Conservation (phyloP, 352 stramenopile species). For the Pythium aristosporum region DNA sequence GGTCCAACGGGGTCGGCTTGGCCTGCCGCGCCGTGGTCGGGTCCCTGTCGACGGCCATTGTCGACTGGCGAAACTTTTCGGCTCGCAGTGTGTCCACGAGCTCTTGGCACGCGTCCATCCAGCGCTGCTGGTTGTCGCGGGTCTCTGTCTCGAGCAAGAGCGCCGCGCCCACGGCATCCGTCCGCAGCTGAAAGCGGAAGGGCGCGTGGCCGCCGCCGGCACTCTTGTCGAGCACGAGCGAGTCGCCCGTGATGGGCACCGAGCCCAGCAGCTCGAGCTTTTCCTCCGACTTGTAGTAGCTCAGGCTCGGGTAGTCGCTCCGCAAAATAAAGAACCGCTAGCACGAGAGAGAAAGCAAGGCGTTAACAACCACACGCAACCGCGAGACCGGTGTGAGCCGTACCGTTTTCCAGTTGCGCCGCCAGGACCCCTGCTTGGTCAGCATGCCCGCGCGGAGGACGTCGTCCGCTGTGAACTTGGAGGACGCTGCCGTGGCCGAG, state of each 20-base stretch:
- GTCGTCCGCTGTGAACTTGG: constrained; percentile 74
- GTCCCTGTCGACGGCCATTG: constrained; percentile 20
- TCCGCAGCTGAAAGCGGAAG: constrained; percentile 71
- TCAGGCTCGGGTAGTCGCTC: constrained; percentile 67
- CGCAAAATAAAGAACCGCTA: constrained; percentile 81
- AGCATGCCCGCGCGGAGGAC: constrained; percentile 58
- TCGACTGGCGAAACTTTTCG: constrained; percentile 59
- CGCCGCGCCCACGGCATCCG: constrained; percentile 36
- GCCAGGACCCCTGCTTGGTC: constrained; percentile 81
- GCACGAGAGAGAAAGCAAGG: background rate
- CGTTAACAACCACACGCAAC: background rate
- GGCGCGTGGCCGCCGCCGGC: constrained; percentile 47
- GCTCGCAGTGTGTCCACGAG: constrained; percentile 63
- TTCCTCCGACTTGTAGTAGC: constrained; percentile 83
- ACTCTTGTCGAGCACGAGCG: constrained; percentile 71
- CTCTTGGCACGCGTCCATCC: constrained; percentile 71
- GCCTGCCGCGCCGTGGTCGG: constrained; percentile 16
- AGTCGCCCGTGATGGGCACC: constrained; percentile 69
- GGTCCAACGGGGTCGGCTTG: background rate
- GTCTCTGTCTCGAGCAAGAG: constrained; percentile 70
- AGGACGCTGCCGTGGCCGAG: background rate
- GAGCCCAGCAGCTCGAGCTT: constrained; percentile 76
- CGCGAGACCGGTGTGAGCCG: background rate
- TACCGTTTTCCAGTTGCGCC: constrained; percentile 84
- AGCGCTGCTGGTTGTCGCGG: constrained; percentile 57